Evolutionary conservation across 768 basidiomycete genomes (phyloP).

Genomic region (Fomitopsis serialis): DNA sequence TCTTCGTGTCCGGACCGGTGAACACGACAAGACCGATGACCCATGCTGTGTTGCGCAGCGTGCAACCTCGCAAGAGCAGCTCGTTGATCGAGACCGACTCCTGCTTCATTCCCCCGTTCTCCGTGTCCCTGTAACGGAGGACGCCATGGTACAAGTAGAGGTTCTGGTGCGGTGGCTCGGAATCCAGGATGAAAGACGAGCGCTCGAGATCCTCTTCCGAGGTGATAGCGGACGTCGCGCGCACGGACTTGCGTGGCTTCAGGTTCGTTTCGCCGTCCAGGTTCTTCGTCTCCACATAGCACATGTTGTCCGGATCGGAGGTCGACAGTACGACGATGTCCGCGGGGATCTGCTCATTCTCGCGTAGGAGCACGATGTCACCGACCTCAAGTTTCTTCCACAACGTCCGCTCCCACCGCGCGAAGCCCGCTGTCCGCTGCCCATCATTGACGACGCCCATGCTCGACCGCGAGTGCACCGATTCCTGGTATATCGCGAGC

Average conservation of each 20-base stretch:
- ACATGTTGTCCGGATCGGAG: constrained; percentile 85
- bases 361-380: constrained; percentile 85
- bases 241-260: constrained; percentile 76
- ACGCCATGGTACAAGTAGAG: constrained; percentile 89
- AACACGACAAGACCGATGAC: constrained; percentile 91
- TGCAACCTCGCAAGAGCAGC: constrained; percentile 85
- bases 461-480: constrained; percentile 48
- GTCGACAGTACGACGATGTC: constrained; percentile 92
- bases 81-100: constrained; percentile 88
- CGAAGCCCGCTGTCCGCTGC: constrained; percentile 60
- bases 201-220: constrained; percentile 91
- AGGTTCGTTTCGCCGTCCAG: constrained; percentile 97
- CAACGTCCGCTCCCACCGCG: constrained; percentile 89
- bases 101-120: constrained; percentile 45
- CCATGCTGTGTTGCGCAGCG: constrained; percentile 88
- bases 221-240: constrained; percentile 66
- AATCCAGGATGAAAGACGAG: constrained; percentile 83
- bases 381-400: constrained; percentile 99
- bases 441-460: constrained; percentile 81
- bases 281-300: constrained; percentile 98
- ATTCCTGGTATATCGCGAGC: constrained; percentile 47
- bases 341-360: constrained; percentile 95
- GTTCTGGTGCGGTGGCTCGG: constrained; percentile 91
- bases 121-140: constrained; percentile 61
- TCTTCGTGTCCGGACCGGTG: constrained; percentile 90